A percentile compares a stretch with the other conserved stretches of the same genome.
These are phyloP conservation scores for Ogataea ramenticola DNA, from an alignment of 805 yeast genomes.

Conservation along the genomic window DNA sequence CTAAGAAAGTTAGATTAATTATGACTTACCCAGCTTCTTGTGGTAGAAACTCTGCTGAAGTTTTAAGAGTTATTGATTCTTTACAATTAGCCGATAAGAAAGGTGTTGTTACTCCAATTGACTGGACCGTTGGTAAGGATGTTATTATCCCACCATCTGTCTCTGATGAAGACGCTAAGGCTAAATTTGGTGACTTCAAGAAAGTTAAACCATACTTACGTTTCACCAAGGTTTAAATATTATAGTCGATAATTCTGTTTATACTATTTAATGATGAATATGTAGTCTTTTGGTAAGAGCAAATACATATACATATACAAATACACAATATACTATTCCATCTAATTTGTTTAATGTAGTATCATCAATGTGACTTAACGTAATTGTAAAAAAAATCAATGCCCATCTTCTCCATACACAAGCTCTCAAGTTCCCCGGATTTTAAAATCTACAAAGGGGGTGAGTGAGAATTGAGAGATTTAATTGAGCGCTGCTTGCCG, in stretches of 20 bases:
- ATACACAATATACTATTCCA: background rate
- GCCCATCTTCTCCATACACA: too few species aligned
- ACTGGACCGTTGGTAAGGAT: slow-evolving; percentile 87
- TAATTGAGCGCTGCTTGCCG: too few species aligned
- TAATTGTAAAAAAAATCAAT: too few species aligned
- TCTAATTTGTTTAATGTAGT: too few species aligned
- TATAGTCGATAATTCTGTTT: too few species aligned
- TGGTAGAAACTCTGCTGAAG: slow-evolving; percentile 92
- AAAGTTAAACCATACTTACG: slow-evolving; percentile 89
- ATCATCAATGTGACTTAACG: too few species aligned
- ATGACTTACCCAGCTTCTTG: slow-evolving; percentile 89
- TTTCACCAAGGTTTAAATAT: slow-evolving; percentile 39
- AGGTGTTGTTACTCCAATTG: slow-evolving; percentile 84
- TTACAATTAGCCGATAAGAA: slow-evolving; percentile 77
- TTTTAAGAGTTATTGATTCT: slow-evolving; percentile 83
- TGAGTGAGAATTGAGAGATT: too few species aligned
- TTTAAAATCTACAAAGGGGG: too few species aligned
- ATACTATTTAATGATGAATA: too few species aligned
- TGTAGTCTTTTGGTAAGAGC: too few species aligned
- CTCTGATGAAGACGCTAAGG: slow-evolving; percentile 68
- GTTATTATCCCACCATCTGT: slow-evolving; percentile 89
- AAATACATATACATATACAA: too few species aligned
- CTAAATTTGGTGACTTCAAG: slow-evolving; percentile 79
- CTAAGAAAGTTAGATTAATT: slow-evolving; percentile 79
- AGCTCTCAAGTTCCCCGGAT: background rate